Conservation (phyloP, 1,284 basidiomycete species). For the Ustilago lituana region DNA sequence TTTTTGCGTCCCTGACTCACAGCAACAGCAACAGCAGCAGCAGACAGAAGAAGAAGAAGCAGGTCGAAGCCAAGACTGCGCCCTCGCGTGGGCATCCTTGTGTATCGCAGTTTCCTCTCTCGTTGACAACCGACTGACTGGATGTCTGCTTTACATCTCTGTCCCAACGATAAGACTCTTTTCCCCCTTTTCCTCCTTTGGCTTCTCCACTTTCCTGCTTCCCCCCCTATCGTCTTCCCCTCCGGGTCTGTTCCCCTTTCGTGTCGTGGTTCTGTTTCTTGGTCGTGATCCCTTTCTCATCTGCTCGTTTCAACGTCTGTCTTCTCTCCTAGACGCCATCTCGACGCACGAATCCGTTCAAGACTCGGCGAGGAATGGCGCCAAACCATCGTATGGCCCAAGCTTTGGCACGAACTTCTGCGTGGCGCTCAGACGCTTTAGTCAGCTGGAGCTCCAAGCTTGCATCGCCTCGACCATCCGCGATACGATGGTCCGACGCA, state of each 20-base stretch:
- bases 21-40: no score
- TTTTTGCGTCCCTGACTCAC: conserved; percentile 1
- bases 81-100: no score
- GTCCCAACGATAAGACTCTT: no score
- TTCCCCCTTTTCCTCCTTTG: neutral
- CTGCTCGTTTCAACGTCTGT: neutral
- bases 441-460: conserved; percentile 12
- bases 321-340: neutral
- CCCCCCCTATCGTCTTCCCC: neutral
- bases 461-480: conserved; percentile 6
- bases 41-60: no score
- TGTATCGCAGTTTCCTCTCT: no score
- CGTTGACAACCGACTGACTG: no score
- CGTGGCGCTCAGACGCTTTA: conserved; percentile 6
- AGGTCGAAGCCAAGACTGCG: no score
- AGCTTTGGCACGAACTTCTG: conserved; percentile 19
- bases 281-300: conserved; percentile 1
- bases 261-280: conserved; percentile 5
- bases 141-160: neutral
- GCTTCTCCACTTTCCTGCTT: no score
- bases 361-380: conserved; percentile 21
- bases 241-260: neutral
- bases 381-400: conserved; percentile 13
- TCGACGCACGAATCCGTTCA: neutral
- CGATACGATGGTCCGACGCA: neutral